These are phyloP conservation scores for Trichoderma arundinaceum DNA, from an alignment of 2,329 filamentous ascomycete genomes.

Conservation along the genomic window DNA sequence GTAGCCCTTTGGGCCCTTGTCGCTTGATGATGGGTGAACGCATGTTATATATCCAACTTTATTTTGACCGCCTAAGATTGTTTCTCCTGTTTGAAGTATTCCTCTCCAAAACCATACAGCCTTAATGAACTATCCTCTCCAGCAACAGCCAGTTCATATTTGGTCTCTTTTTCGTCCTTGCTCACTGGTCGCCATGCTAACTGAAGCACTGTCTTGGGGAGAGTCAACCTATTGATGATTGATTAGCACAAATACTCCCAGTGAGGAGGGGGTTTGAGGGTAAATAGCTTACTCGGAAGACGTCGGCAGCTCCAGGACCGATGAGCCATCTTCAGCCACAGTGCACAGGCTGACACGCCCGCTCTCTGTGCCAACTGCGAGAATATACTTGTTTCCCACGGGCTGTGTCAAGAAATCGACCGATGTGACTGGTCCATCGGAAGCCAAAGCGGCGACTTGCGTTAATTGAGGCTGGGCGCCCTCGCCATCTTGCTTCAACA, in stretches of 20 bases:
- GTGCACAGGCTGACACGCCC: conserved; percentile 54
- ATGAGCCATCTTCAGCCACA: conserved; percentile 49
- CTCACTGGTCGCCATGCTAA: conserved; percentile 69
- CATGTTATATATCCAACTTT: background rate
- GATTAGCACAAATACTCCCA: conserved; percentile 31
- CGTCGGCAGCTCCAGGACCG: conserved; percentile 46
- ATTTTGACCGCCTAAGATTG: conserved; percentile 1
- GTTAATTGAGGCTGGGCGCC: conserved; percentile 51
- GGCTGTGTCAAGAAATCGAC: conserved; percentile 64
- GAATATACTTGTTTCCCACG: conserved; percentile 44
- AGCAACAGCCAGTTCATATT: conserved; percentile 57
- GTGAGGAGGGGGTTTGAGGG: background rate
- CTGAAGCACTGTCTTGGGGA: conserved; percentile 70
- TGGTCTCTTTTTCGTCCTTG: conserved; percentile 39
- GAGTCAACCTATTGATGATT: conserved; percentile 40
- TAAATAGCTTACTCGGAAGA: conserved; percentile 46
- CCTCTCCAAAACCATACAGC: conserved; percentile 54
- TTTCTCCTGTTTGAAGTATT: conserved; percentile 17
- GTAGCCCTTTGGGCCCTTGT: too few species aligned
- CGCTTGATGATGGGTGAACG: background rate
- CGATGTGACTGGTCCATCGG: conserved; percentile 69
- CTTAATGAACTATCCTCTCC: conserved; percentile 67
- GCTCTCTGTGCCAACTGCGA: conserved; percentile 64
- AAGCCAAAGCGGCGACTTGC: conserved; percentile 59
- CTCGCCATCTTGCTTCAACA: conserved; percentile 40